A percentile compares a stretch with the other conserved stretches of the same genome.
These are phyloP conservation scores for Saccharum officinarum DNA, from an alignment of 176 grass and related monocot species.

Conservation along the genomic window DNA sequence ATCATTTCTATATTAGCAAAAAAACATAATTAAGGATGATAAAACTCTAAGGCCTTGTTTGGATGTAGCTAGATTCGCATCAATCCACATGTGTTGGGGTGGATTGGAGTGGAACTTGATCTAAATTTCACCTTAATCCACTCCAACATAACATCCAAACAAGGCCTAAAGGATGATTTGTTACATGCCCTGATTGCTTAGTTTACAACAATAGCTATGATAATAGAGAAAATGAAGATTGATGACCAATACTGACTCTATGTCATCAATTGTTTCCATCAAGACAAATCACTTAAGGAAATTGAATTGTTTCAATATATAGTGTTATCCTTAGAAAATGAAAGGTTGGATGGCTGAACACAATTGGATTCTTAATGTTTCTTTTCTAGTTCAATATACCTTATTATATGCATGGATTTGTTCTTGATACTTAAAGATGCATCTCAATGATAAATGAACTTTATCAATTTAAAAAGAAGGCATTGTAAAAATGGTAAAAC, in stretches of 20 bases:
- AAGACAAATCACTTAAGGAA: neutral
- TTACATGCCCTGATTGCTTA: neutral
- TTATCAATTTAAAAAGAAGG: neutral
- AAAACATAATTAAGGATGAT: neutral
- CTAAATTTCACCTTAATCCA: too few species aligned
- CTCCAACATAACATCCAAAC: too few species aligned
- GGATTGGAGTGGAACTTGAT: too few species aligned
- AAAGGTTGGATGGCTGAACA: neutral
- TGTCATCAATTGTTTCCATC: neutral
- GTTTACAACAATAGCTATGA: neutral
- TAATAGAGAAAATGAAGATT: neutral
- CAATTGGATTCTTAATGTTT: neutral
- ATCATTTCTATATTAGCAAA: neutral
- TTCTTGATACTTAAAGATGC: neutral
- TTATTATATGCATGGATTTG: neutral
- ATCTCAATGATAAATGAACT: neutral
- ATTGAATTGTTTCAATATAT: neutral
- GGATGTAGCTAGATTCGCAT: too few species aligned
- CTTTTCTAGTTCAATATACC: neutral
- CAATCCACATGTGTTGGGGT: too few species aligned
- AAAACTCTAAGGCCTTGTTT: too few species aligned
- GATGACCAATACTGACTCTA: too few species aligned
- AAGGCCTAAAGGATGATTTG: neutral
- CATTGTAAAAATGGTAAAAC: neutral
- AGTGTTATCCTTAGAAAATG: neutral